Evolutionary conservation across 2,329 filamentous ascomycete species (phyloP).

Genomic region (Neonectria neomacrospora): DNA sequence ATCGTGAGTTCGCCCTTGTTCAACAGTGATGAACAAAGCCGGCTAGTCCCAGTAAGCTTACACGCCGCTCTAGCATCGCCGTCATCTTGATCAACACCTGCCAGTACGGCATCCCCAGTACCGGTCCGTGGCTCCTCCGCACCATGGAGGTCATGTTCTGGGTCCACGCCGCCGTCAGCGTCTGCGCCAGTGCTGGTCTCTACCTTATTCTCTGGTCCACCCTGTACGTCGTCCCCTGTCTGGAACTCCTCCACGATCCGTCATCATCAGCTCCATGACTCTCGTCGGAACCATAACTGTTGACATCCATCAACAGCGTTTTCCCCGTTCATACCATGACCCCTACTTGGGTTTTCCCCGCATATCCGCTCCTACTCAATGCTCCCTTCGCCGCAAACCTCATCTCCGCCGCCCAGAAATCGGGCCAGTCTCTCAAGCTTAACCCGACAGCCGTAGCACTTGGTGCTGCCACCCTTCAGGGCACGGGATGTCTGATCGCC

Average conservation of each 20-base stretch:
- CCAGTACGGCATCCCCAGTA: constrained; percentile 75
- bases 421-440: constrained; percentile 38
- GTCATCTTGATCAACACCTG: constrained; percentile 83
- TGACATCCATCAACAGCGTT: constrained; percentile 48
- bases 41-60: not conserved
- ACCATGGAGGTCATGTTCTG: constrained; percentile 77
- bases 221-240: constrained; percentile 52
- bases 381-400: constrained; percentile 76
- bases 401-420: constrained; percentile 54
- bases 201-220: constrained; percentile 79
- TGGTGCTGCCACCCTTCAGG: constrained; percentile 62
- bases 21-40: not conserved
- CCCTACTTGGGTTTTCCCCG: constrained; percentile 88
- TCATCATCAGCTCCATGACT: not conserved
- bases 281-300: not conserved
- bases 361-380: constrained; percentile 81
- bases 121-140: constrained; percentile 69
- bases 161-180: constrained; percentile 76
- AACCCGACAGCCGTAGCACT: constrained; percentile 60
- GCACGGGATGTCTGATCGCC: constrained; percentile 66
- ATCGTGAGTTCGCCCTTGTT: constrained; percentile 50
- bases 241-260: not conserved
- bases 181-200: constrained; percentile 74
- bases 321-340: constrained; percentile 84
- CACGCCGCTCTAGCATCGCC: constrained; percentile 64